Conservation (phyloP, 495 filamentous ascomycete species). For the Oleoguttula mirabilis region DNA sequence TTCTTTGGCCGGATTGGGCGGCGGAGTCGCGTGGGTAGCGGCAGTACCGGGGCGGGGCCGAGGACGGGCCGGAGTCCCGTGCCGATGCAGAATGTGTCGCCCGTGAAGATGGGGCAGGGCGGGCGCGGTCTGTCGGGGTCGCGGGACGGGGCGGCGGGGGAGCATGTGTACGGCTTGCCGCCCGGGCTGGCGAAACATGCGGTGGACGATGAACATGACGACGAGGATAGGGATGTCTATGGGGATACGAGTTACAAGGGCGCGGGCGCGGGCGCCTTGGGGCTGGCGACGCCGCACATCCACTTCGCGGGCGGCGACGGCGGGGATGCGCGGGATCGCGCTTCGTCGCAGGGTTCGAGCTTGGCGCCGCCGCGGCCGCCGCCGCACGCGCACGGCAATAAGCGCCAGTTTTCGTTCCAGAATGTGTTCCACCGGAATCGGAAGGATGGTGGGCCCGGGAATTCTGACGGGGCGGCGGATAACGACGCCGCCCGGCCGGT, state of each 20-base stretch:
- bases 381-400: constrained; percentile 35
- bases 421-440: constrained; percentile 48
- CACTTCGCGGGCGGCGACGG: constrained; percentile 32
- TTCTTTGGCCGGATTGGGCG: constrained; percentile 28
- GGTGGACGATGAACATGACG: background rate
- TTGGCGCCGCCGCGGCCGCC: constrained; percentile 26
- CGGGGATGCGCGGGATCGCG: constrained; percentile 19
- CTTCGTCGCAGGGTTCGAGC: constrained; percentile 16
- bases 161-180: constrained; percentile 24
- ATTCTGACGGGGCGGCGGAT: constrained; percentile 17
- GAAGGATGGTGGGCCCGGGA: constrained; percentile 6
- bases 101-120: background rate
- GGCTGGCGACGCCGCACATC: constrained; percentile 38
- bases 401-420: constrained; percentile 85
- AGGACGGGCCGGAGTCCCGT: constrained; percentile 16
- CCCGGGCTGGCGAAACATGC: constrained; percentile 5
- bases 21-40: background rate
- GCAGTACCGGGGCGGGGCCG: background rate
- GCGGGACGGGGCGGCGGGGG: background rate
- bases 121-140: background rate
- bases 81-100: constrained; percentile 6
- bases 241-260: constrained; percentile 44
- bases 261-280: constrained; percentile 17
- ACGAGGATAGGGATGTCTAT: constrained; percentile 19
- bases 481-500: constrained; percentile 21